These are phyloP conservation scores for Dactylis glomerata DNA, from an alignment of 176 grass and related monocot species.

Conservation along the genomic window DNA sequence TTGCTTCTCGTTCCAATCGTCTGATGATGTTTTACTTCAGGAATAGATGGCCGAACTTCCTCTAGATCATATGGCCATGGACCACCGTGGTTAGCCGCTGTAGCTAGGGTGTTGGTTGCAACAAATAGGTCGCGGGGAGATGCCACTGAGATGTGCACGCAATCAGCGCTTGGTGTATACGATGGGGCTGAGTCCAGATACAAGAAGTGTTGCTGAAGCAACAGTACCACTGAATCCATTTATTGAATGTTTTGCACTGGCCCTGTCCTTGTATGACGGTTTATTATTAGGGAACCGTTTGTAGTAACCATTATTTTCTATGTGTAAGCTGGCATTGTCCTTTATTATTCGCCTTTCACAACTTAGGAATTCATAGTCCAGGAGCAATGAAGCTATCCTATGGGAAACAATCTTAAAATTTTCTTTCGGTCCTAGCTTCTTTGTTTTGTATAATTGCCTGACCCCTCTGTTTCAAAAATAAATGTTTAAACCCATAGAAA, in stretches of 20 bases:
- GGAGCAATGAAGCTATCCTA: background rate
- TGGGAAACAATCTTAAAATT: background rate
- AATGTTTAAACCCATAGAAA: background rate
- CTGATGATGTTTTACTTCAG: background rate
- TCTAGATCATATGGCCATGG: background rate
- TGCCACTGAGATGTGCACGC: conserved; percentile 19
- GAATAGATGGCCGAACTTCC: background rate
- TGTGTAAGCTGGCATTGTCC: background rate
- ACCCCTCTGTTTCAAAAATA: no score
- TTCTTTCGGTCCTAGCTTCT: background rate
- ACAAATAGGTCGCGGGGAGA: background rate
- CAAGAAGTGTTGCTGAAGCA: background rate
- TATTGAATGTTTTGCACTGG: background rate
- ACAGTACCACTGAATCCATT: background rate
- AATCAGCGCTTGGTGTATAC: background rate
- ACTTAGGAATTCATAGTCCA: background rate
- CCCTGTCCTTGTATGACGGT: background rate
- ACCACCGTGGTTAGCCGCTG: background rate
- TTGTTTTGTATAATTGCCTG: background rate
- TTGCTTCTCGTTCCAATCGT: background rate
- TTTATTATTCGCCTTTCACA: background rate
- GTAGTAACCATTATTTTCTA: no score
- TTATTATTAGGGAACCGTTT: background rate
- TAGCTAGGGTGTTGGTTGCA: background rate
- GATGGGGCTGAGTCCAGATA: background rate